phyloP scores from a whole-genome alignment of 441 rosid genomes.

The Eruca vesicaria region DNA sequence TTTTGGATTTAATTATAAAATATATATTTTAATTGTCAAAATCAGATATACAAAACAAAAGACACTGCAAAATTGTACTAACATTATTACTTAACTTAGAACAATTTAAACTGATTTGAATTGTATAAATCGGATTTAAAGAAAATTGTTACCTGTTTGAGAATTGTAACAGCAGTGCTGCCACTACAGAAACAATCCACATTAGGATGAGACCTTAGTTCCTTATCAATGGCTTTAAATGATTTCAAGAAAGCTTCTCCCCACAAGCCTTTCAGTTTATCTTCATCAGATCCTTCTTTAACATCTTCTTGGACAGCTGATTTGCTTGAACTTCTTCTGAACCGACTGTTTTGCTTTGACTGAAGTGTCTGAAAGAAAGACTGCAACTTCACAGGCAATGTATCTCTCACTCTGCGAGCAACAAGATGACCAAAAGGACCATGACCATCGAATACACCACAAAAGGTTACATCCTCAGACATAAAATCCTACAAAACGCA shows the following conservation, averaged over 20 bases:
- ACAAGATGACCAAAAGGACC: slow-evolving; percentile 99
- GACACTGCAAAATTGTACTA: too few relatives aligned
- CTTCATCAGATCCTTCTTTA: slow-evolving; percentile 65
- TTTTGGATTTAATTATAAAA: too few relatives aligned
- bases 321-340: slow-evolving; percentile 55
- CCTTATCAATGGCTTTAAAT: slow-evolving; percentile 95
- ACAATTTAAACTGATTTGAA: too few relatives aligned
- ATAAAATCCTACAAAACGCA: slow-evolving; percentile 70
- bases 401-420: slow-evolving; percentile 91
- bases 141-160: slow-evolving; percentile 63
- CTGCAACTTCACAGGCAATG: slow-evolving; percentile 76
- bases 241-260: slow-evolving; percentile 86
- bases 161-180: slow-evolving; percentile 86
- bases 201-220: slow-evolving; percentile 80
- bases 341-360: slow-evolving; percentile 60
- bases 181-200: slow-evolving; percentile 98
- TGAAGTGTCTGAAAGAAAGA: slow-evolving; percentile 55
- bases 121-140: too few relatives aligned
- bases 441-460: slow-evolving; percentile 98
- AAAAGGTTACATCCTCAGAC: slow-evolving; percentile 81
- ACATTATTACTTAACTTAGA: too few relatives aligned
- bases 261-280: slow-evolving; percentile 63
- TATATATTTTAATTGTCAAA: too few relatives aligned
- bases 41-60: too few relatives aligned
- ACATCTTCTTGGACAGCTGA: slow-evolving; percentile 50